Evolutionary conservation across 768 basidiomycete genomes (phyloP), one percentile per base, ranked within the genome.

Genomic region (Rubroboletus satanas): DNA sequence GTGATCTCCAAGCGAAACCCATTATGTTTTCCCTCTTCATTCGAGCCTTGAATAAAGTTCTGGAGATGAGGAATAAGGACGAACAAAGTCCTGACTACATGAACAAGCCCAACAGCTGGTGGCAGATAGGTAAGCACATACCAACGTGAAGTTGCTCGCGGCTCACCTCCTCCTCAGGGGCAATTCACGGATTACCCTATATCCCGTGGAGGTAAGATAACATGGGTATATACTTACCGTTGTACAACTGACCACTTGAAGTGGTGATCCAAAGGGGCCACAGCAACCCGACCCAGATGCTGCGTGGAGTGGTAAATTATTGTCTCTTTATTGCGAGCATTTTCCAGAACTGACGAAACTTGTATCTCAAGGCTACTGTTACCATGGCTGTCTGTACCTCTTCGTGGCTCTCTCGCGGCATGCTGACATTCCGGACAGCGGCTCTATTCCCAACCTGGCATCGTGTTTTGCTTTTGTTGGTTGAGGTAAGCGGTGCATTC

Each of bases 391-490:
- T 64, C 17, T 12, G 63, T 52, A 10, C 10, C 23, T 29, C 12
- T 6, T n/a, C 15, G 4, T 1, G 1, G 1, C 6, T 5, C 21
- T 45, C 6, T 21, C 1, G 15, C 49, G 6, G 5, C 7, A 11
- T 8, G 8, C 23, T 65, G 38, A 65, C 29, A 44, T 32, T 29
- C 18, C 15, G n/a, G 37, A 49, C 26, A 64, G 62, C 62, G 42
- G 52, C 63, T 31, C 23, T 64, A n/a, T 64, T 64, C 43, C 62
- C 62, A 23, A 42, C 63, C 15, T 64, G 62, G 62, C 63, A 64
- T 12, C 59, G 62, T 42, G 42, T 57, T 18, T 38, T 54, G n/a
- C 0, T 58, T 31, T 6, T 64, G 47, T 49, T 64, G 17, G 15
- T 55, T 9, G 62, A 64, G 46, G 62, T 59, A 18, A 31, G 52